Evolutionary conservation across 495 filamentous ascomycete genomes (phyloP).

Genomic region (Astrocystis sublimbata): DNA sequence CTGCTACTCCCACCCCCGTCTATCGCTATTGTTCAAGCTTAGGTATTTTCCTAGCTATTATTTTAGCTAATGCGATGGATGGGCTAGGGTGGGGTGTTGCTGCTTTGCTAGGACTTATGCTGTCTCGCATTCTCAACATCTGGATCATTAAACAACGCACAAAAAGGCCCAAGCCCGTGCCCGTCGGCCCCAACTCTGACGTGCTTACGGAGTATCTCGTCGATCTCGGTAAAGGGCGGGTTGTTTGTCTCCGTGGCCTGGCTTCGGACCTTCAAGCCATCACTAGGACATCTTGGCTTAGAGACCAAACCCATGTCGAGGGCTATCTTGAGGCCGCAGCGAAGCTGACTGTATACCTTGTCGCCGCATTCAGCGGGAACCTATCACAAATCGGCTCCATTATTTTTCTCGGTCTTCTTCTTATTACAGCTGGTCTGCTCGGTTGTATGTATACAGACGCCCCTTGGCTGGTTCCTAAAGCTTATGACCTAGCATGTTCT

Average conservation of each 20-base stretch:
- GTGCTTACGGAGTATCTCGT: constrained; percentile 36
- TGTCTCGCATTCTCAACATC: constrained; percentile 57
- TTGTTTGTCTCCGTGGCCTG: constrained; percentile 51
- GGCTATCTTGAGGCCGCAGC: constrained; percentile 47
- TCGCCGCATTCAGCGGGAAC: constrained; percentile 54
- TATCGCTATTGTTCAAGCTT: too few species aligned
- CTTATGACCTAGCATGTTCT: too few species aligned
- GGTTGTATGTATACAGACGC: too few species aligned
- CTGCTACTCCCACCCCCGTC: background rate
- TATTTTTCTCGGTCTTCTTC: constrained; percentile 50
- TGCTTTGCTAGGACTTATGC: constrained; percentile 47
- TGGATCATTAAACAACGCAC: constrained; percentile 53
- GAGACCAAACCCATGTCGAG: constrained; percentile 51
- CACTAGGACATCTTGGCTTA: constrained; percentile 57
- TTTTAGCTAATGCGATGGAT: background rate
- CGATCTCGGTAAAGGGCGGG: constrained; percentile 31
- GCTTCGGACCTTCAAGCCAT: constrained; percentile 60
- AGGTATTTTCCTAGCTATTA: too few species aligned
- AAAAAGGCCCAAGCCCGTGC: constrained; percentile 21
- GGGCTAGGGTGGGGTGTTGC: constrained; percentile 49
- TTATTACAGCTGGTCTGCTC: constrained; percentile 51
- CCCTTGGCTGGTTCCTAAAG: too few species aligned
- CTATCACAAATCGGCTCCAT: constrained; percentile 48
- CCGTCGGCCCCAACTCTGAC: constrained; percentile 15
- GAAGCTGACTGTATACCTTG: constrained; percentile 57